These are phyloP conservation scores for Stylosanthes scabra DNA, from an alignment of 331 rosid species.

Conservation along the genomic window DNA sequence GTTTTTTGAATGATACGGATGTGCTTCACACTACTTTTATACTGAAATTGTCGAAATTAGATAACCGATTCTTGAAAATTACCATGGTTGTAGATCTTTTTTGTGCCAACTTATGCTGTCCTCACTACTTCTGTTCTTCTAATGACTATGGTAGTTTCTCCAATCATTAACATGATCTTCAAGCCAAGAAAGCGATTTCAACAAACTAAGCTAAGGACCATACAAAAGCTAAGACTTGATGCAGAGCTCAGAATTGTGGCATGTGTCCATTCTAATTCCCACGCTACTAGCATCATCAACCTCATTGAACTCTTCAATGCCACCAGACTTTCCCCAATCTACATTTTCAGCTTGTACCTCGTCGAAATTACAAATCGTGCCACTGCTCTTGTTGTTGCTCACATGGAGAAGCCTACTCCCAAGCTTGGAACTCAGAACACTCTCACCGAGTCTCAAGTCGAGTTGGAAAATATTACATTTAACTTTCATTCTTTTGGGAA, in stretches of 20 bases:
- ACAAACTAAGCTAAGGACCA: constrained; percentile 33
- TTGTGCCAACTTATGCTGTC: constrained; percentile 38
- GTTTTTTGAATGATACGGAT: too few species aligned
- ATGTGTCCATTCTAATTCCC: constrained; percentile 28
- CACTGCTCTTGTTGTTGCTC: constrained; percentile 19
- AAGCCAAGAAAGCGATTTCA: constrained; percentile 38
- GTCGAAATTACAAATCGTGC: constrained; percentile 26
- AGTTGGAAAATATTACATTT: constrained; percentile 17
- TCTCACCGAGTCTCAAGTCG: constrained; percentile 20
- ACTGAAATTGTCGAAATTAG: too few species aligned
- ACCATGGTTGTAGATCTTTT: constrained; percentile 43
- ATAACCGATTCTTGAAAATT: too few species aligned
- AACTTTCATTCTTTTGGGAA: neutral
- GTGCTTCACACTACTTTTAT: too few species aligned
- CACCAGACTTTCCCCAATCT: constrained; percentile 28
- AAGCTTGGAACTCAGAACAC: neutral
- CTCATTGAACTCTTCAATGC: constrained; percentile 28
- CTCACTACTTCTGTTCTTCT: constrained; percentile 35
- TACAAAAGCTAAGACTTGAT: constrained; percentile 38
- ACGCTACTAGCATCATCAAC: constrained; percentile 30
- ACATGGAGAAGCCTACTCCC: neutral
- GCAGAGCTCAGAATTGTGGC: constrained; percentile 39
- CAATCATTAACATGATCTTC: constrained; percentile 38
- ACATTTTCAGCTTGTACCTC: constrained; percentile 28
- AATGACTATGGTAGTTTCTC: constrained; percentile 35